phyloP scores from a whole-genome alignment of 306 rosid genomes.

The Casuarina cunninghamiana region DNA sequence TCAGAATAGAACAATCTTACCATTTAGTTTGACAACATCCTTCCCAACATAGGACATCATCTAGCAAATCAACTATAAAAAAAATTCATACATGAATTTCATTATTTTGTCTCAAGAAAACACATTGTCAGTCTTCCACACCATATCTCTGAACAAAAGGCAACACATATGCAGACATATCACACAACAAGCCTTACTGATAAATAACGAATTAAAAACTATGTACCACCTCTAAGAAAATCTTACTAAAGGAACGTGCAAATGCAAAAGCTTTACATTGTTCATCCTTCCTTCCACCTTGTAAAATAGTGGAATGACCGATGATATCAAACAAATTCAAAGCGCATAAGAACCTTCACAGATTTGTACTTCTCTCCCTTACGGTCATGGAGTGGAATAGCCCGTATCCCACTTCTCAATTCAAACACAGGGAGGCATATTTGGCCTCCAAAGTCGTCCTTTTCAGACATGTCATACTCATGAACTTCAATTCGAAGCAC shows the following conservation, averaged over 20 bases:
- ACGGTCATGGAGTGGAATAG: slow-evolving; percentile 51
- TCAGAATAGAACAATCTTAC: too few relatives aligned
- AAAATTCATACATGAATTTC: neutral
- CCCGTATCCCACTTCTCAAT: slow-evolving; percentile 73
- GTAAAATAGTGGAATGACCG: slow-evolving; percentile 1
- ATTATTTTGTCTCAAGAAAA: neutral
- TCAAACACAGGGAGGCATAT: slow-evolving; percentile 77
- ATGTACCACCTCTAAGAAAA: slow-evolving; percentile 16
- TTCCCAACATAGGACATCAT: too few relatives aligned
- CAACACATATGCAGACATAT: neutral
- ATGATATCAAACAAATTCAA: slow-evolving; percentile 54
- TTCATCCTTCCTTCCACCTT: neutral
- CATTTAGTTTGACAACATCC: too few relatives aligned
- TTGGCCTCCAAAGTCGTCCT: slow-evolving; percentile 98
- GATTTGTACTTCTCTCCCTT: slow-evolving; percentile 73
- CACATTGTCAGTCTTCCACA: neutral
- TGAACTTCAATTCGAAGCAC: slow-evolving; percentile 91
- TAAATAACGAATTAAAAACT: neutral
- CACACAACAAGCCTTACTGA: neutral
- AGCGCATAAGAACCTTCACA: slow-evolving; percentile 90
- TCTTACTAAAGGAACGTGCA: neutral
- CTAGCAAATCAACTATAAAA: neutral
- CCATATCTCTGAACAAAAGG: neutral
- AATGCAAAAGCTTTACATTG: slow-evolving; percentile 26
- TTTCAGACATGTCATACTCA: slow-evolving; percentile 95